Conservation (phyloP, 495 filamentous ascomycete genomes). For the Neurospora hispaniola region DNA sequence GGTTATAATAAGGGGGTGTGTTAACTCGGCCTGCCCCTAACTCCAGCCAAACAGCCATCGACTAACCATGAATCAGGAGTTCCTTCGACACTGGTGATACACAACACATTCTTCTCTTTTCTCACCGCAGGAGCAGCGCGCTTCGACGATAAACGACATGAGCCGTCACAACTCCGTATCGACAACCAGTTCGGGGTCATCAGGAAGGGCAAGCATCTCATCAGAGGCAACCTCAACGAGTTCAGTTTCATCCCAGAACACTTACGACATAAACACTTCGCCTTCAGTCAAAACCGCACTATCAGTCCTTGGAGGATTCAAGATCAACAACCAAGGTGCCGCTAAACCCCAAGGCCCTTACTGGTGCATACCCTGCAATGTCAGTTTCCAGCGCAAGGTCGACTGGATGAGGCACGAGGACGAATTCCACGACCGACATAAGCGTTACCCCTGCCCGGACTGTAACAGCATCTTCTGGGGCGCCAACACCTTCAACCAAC, state of each 20-base stretch:
- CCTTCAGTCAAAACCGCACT: conserved; percentile 1
- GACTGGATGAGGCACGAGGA: conserved; percentile 45
- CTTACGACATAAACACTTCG: conserved; percentile 3
- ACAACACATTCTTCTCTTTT: neutral
- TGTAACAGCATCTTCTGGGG: conserved; percentile 42
- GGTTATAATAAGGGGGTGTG: conserved; percentile 12
- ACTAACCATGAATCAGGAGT: neutral
- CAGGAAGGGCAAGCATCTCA: conserved; percentile 21
- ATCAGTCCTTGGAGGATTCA: neutral
- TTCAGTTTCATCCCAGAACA: conserved; percentile 18
- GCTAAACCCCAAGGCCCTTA: conserved; percentile 28
- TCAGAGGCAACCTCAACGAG: conserved; percentile 21
- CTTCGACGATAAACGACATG: neutral
- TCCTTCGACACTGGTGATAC: neutral
- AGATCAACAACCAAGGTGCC: conserved; percentile 20
- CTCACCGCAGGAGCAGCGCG: neutral
- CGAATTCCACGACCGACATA: conserved; percentile 42
- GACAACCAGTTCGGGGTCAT: conserved; percentile 26
- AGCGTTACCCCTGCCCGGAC: conserved; percentile 37
- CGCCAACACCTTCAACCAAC: conserved; percentile 40
- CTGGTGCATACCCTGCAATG: conserved; percentile 43
- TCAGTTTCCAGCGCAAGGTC: conserved; percentile 41
- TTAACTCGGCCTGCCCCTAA: neutral
- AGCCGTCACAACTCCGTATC: conserved; percentile 18
- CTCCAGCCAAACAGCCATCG: neutral